These are phyloP conservation scores for Dactylonectria macrodidyma DNA, from an alignment of 2,329 filamentous ascomycete species.

Conservation along the genomic window DNA sequence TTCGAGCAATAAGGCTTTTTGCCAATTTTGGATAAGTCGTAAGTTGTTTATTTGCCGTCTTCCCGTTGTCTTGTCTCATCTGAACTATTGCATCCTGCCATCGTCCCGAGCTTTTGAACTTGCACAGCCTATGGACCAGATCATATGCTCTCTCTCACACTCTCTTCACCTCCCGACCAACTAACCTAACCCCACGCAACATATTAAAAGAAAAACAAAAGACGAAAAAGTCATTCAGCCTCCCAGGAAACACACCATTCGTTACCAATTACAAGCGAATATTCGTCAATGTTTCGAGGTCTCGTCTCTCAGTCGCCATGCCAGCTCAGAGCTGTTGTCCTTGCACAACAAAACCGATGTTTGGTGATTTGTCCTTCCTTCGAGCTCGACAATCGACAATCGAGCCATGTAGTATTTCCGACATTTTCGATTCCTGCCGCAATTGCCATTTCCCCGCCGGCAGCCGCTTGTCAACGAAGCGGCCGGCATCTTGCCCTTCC, in stretches of 20 bases:
- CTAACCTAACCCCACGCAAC: constrained; percentile 15
- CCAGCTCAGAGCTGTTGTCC: constrained; percentile 6
- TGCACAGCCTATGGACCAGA: constrained; percentile 14
- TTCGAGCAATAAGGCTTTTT: not conserved
- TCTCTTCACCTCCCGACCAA: constrained; percentile 3
- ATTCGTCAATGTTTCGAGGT: constrained; percentile 14
- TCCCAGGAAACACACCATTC: constrained; percentile 18
- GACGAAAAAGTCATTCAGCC: constrained; percentile 14
- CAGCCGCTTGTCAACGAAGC: not conserved
- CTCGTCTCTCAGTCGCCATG: constrained; percentile 7
- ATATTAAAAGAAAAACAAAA: constrained; percentile 31
- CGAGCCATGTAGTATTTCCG: constrained; percentile 16
- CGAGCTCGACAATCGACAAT: constrained; percentile 27
- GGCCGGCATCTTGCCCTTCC: not conserved
- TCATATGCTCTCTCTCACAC: constrained; percentile 1
- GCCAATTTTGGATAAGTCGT: not conserved
- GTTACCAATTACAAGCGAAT: constrained; percentile 17
- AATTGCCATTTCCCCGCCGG: not conserved
- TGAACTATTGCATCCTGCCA: constrained; percentile 2
- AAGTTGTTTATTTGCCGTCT: not conserved
- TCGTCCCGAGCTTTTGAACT: constrained; percentile 5
- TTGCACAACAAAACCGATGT: constrained; percentile 16
- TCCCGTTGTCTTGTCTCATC: constrained; percentile 25
- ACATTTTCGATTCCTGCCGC: not conserved
- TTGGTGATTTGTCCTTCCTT: constrained; percentile 17